Evolutionary conservation across 768 basidiomycete species (phyloP).

Genomic region (Pleurotus citrinopileatus): DNA sequence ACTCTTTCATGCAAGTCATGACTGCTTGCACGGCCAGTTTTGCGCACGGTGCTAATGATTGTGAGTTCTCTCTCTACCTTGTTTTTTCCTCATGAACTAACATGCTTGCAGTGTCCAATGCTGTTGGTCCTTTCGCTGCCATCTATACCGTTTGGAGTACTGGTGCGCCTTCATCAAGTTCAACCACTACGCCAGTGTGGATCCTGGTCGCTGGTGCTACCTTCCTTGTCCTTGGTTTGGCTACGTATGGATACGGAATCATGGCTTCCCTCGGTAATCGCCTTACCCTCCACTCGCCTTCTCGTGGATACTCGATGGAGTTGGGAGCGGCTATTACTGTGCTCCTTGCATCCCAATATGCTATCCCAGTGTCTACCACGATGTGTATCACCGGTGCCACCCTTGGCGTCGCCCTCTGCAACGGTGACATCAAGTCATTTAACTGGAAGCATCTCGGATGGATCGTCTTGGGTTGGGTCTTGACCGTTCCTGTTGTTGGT

Average conservation of each 20-base stretch:
- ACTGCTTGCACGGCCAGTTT: slow-evolving; percentile 28
- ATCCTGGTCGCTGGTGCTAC: slow-evolving; percentile 22
- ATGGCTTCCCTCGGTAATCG: slow-evolving; percentile 28
- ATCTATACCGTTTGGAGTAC: slow-evolving; percentile 24
- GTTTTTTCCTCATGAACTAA: not conserved
- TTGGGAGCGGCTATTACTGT: slow-evolving; percentile 25
- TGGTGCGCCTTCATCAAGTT: slow-evolving; percentile 15
- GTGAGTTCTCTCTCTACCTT: not conserved
- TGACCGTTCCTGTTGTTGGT: slow-evolving; percentile 24
- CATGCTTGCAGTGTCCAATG: slow-evolving; percentile 18
- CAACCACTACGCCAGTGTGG: slow-evolving; percentile 21
- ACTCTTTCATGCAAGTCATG: slow-evolving; percentile 27
- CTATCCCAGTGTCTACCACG: slow-evolving; percentile 25
- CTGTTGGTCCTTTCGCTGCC: slow-evolving; percentile 27
- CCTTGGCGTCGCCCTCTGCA: slow-evolving; percentile 25
- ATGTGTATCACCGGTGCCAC: slow-evolving; percentile 27
- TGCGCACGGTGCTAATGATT: slow-evolving; percentile 26
- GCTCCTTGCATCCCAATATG: slow-evolving; percentile 27
- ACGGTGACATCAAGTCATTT: slow-evolving; percentile 22
- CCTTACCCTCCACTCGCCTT: slow-evolving; percentile 26
- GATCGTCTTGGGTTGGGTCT: slow-evolving; percentile 25
- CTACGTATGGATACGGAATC: slow-evolving; percentile 25
- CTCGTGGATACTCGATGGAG: slow-evolving; percentile 27
- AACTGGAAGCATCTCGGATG: slow-evolving; percentile 26
- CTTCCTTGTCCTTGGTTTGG: slow-evolving; percentile 23